Conservation (phyloP, 305 asterid species). For the Fraxinus floribunda region DNA sequence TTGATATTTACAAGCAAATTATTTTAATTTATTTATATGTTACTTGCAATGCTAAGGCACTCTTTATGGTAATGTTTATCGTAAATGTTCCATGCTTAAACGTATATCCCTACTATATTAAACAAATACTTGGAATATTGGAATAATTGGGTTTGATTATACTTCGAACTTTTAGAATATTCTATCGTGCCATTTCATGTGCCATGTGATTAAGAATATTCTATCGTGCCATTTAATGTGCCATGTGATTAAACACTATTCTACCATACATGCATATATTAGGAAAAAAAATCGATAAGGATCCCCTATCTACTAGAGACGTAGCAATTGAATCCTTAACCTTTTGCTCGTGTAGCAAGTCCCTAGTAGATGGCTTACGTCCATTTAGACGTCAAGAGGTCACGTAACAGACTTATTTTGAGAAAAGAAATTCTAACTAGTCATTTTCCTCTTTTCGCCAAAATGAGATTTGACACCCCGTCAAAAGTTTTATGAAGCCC, state of each 20-base stretch:
- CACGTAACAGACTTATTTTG: background rate
- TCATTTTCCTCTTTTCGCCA: background rate
- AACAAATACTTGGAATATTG: background rate
- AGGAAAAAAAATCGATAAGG: background rate
- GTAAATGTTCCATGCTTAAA: background rate
- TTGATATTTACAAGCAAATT: background rate
- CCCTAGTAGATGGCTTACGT: background rate
- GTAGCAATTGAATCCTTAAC: background rate
- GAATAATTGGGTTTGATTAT: background rate
- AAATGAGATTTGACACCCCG: background rate
- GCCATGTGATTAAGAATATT: background rate
- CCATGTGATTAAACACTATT: background rate
- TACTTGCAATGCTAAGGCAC: background rate
- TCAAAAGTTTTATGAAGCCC: background rate
- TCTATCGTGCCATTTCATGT: background rate
- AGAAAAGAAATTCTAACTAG: no score
- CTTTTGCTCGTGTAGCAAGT: background rate
- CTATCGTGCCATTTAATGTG: background rate
- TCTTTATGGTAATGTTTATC: background rate
- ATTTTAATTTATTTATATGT: background rate
- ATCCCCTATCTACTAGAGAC: background rate
- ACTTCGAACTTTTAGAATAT: background rate
- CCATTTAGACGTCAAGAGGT: background rate
- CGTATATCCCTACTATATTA: background rate
- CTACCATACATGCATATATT: background rate